Evolutionary conservation across 2,329 filamentous ascomycete species (phyloP), one percentile per base, ranked within the genome.

Genomic region (Alternaria triticimaculans): DNA sequence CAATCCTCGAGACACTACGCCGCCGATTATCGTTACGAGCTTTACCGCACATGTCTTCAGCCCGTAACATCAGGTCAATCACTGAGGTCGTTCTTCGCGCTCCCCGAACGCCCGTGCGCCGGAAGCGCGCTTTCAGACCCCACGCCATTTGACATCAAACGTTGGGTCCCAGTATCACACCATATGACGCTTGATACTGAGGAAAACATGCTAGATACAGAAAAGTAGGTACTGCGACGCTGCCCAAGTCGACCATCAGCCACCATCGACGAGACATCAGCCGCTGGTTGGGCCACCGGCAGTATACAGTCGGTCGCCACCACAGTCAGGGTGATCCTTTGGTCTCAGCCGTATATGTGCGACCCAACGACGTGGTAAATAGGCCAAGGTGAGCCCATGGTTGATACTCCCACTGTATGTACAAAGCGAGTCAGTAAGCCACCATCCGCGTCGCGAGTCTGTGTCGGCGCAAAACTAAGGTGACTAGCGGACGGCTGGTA

Each of bases 291-390:
- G 54, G 55, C 60, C 55, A 59, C 55, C 60, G 55, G 60, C 55
- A 54, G 60, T 62, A 62, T 49, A 28, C n/a, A 55, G 23, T 43
- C 15, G 23, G 26, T 58, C 48, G 37, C 56, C 55, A 51, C 55
- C 49, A 59, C 60, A 49, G 48, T 25, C 58, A 62, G 60, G 60
- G 55, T 50, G 45, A 30, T 49, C 60, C 55, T 62, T 62, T 59
- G 60, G 20, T 33, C 41, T 44, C 30, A 62, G 45, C 49, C 48
- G 57, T 46, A 55, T 55, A 54, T 62, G 55, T 59, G 30, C 43
- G 11, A 62, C 55, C 55, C 60, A 59, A 44, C 41, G 9, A 21
- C 14, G 21, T 30, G 60, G 55, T 59, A 62, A 58, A 54, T 33
- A 12, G 14, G 33, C 41, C 58, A 57, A 50, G 58, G 53, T 18